Evolutionary conservation across 2,329 filamentous ascomycete genomes (phyloP).

Genomic region (Aspergillus chevalieri): DNA sequence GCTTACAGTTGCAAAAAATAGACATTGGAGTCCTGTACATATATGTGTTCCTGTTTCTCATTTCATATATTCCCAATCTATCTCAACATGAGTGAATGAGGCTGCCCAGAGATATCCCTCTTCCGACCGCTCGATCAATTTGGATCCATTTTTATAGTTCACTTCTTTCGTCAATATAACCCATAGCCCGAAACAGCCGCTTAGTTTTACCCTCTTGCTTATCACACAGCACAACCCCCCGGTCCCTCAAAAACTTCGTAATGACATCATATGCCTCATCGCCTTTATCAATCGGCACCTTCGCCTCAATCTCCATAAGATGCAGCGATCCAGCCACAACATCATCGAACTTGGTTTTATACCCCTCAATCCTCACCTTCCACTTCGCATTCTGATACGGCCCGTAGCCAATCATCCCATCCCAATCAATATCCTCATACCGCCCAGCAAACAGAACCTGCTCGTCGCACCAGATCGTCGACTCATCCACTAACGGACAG

Average conservation of each 20-base stretch:
- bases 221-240: neutral
- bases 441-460: neutral
- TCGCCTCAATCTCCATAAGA: slow-evolving; percentile 5
- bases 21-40: too few relatives aligned
- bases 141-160: neutral
- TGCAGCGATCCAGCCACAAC: neutral
- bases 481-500: neutral
- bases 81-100: too few relatives aligned
- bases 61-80: too few relatives aligned
- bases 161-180: neutral
- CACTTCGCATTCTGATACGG: slow-evolving; percentile 4
- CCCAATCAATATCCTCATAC: neutral
- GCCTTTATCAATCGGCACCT: neutral
- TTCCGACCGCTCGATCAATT: too few relatives aligned
- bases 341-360: slow-evolving; percentile 5
- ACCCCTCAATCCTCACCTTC: slow-evolving; percentile 2
- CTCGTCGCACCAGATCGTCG: neutral
- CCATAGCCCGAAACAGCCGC: neutral
- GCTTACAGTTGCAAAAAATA: too few relatives aligned
- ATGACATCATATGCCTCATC: neutral
- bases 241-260: neutral
- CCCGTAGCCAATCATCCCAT: neutral
- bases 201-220: neutral
- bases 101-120: too few relatives aligned
- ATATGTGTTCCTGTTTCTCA: too few relatives aligned